phyloP scores from a whole-genome alignment of 257 asterid species.

The Ballota nigra region DNA sequence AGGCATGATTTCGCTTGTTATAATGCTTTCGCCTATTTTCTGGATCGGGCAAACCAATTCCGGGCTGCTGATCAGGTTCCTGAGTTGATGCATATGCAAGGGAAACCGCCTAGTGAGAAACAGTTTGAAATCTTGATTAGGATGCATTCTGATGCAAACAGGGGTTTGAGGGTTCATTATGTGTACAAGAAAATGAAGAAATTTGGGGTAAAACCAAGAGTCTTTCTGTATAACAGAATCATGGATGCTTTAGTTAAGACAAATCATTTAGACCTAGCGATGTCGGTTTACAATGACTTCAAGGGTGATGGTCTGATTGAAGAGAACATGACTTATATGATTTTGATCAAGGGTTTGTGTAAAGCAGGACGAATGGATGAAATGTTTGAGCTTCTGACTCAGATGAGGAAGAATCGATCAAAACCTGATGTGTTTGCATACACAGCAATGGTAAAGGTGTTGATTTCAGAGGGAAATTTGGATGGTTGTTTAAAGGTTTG shows the following conservation, averaged over 20 bases:
- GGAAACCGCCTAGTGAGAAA: constrained; percentile 87
- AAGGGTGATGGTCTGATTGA: constrained; percentile 69
- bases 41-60: constrained; percentile 73
- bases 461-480: constrained; percentile 65
- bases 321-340: constrained; percentile 79
- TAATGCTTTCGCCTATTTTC: constrained; percentile 81
- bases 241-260: constrained; percentile 94
- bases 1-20: constrained; percentile 94
- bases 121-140: constrained; percentile 90
- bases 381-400: constrained; percentile 56
- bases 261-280: constrained; percentile 70
- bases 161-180: constrained; percentile 89
- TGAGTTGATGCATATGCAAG: constrained; percentile 93
- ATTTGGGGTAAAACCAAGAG: constrained; percentile 84
- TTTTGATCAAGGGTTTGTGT: constrained; percentile 84
- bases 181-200: constrained; percentile 94
- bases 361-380: constrained; percentile 63
- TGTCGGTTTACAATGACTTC: constrained; percentile 81
- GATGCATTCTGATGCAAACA: constrained; percentile 84
- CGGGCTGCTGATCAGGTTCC: constrained; percentile 96
- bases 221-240: constrained; percentile 74
- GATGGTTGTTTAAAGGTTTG: constrained; percentile 80
- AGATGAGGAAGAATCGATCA: constrained; percentile 75
- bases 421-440: constrained; percentile 98
- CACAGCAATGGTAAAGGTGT: constrained; percentile 82